Base-by-base conservation (phyloP, 768 basidiomycete species). In the Xerocomus spinulosus region DNA sequence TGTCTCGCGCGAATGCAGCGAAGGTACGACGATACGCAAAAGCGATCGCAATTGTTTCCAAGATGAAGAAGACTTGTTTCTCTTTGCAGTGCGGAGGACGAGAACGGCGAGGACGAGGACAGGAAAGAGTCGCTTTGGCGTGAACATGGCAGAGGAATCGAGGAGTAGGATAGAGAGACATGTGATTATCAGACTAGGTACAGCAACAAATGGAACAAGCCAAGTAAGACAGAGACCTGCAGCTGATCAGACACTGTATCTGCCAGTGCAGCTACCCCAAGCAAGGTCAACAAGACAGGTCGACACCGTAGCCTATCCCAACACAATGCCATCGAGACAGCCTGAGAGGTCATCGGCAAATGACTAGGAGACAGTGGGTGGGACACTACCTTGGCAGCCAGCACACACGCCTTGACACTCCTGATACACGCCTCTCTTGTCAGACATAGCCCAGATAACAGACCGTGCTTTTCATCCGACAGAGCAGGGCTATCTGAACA, bases 11-110 rank as follows among this genome's bases (percentile, higher is more conserved):
- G 81, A 81, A 23, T 68, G 71, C 54, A 71, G 74, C 32, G 75
- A 79, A 17, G 80, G 88, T 57, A 85, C 81, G 18, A 77, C 82
- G 50, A 96, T 80, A 18, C 84, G 80, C 24, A 80, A 66, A 43
- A 95, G 81, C 2, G 88, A 80, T 14, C 79, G 68, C 9, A 95
- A 79, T 59, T 92, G 90, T 17, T 74, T 69, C 49, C 90, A 65
- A 61, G 90, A 92, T 0, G 76, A 68, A 39, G 73, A 69, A 60
- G 17, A 4, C 26, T 71, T 60, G 46, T 79, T 25, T 79, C 73
- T 34, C 15, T 34, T 34, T 0, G 73, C 67, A 5, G 77, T 72
- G 12, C 83, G 76, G 8, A 83, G 65, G 17, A 83, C 63, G n/a
- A 83, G 65, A 12, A 80, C 21, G 15, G 73, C 59, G 9, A 75